These are phyloP conservation scores for Fusarium pseudonygamai DNA, from an alignment of 2,329 filamentous ascomycete species.

Conservation along the genomic window DNA sequence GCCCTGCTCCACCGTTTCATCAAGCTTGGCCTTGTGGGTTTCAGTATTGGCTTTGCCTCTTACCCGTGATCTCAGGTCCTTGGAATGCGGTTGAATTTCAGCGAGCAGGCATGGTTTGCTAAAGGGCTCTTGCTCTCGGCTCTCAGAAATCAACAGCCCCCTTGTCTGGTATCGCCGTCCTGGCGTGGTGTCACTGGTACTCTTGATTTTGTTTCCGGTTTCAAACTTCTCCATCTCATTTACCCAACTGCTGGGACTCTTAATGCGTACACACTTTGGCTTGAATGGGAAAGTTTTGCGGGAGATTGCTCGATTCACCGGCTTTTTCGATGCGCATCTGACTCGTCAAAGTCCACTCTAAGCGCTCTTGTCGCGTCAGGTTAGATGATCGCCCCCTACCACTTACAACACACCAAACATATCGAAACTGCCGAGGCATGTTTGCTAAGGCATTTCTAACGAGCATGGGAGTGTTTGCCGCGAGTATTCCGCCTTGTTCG, in stretches of 20 bases:
- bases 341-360: conserved; percentile 37
- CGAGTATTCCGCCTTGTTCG: conserved; percentile 33
- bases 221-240: conserved; percentile 37
- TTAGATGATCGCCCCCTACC: conserved; percentile 18
- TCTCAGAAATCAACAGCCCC: conserved; percentile 14
- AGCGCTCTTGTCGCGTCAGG: conserved; percentile 40
- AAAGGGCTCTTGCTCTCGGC: not conserved
- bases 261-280: conserved; percentile 11
- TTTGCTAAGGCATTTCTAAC: not conserved
- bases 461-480: conserved; percentile 24
- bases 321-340: conserved; percentile 9
- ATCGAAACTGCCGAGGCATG: conserved; percentile 14
- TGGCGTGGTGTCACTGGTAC: conserved; percentile 12
- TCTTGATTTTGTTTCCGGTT: conserved; percentile 34
- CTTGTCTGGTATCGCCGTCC: not conserved
- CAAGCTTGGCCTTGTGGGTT: not conserved
- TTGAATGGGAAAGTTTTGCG: conserved; percentile 33
- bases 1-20: conserved; percentile 9
- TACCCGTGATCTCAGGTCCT: not conserved
- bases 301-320: conserved; percentile 16
- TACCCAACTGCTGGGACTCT: conserved; percentile 35
- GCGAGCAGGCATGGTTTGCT: not conserved
- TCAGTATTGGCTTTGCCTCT: not conserved
- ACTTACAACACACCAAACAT: conserved; percentile 19
- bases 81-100: conserved; percentile 1